Evolutionary conservation across 768 basidiomycete genomes (phyloP).

Genomic region (Boletus coccyginus): DNA sequence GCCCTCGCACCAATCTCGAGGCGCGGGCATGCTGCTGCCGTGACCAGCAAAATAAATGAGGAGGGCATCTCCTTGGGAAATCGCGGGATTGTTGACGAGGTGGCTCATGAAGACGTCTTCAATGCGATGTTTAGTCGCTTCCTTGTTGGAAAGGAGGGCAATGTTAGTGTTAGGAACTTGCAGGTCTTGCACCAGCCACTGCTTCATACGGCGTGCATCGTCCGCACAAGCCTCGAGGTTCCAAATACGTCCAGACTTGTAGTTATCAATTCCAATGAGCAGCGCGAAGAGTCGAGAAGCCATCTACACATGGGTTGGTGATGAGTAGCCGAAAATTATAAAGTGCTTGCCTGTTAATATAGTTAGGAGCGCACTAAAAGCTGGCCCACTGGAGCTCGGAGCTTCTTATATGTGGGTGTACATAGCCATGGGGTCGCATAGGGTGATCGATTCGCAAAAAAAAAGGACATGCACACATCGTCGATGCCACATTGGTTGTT

Average conservation of each 20-base stretch:
- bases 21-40: conserved; percentile 57
- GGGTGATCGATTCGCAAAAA: background rate
- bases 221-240: conserved; percentile 64
- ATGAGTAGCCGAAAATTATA: background rate
- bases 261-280: conserved; percentile 66
- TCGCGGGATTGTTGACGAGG: conserved; percentile 57
- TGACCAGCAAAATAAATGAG: conserved; percentile 75
- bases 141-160: conserved; percentile 50
- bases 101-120: conserved; percentile 61
- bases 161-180: conserved; percentile 59
- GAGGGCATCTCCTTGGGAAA: conserved; percentile 61
- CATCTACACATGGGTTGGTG: conserved; percentile 31
- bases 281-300: conserved; percentile 57
- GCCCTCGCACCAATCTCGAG: conserved; percentile 55
- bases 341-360: conserved; percentile 10
- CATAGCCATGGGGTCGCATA: conserved; percentile 9
- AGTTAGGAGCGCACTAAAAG: background rate
- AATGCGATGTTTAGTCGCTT: conserved; percentile 60
- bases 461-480: background rate
- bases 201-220: conserved; percentile 57
- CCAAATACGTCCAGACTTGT: conserved; percentile 63
- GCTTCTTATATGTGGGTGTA: conserved; percentile 17
- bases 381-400: background rate
- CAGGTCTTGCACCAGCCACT: conserved; percentile 55
- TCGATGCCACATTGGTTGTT: conserved; percentile 4